phyloP scores from a whole-genome alignment of 192 early-diverging fungal species.

The Geranomyces variabilis region DNA sequence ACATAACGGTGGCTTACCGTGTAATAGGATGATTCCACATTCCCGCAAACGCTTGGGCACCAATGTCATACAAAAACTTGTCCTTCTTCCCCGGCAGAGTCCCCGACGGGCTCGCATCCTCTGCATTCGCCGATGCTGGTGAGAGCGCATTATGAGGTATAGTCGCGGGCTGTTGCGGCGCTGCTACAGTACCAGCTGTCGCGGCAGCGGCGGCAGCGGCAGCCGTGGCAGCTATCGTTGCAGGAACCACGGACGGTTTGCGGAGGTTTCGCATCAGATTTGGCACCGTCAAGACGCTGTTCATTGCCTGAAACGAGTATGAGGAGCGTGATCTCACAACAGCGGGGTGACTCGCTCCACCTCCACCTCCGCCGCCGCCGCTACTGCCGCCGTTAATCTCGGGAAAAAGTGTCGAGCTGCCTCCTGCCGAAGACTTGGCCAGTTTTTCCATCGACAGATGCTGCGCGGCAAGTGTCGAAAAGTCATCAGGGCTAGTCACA shows the following conservation, averaged over 20 bases:
- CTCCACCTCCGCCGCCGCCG: background rate
- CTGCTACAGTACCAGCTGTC: background rate
- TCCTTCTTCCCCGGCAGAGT: slow-evolving; percentile 17
- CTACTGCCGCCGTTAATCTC: background rate
- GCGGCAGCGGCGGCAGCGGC: background rate
- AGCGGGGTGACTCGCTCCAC: slow-evolving; percentile 5
- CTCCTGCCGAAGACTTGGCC: background rate
- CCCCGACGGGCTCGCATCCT: background rate
- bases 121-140: background rate
- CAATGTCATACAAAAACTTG: slow-evolving; percentile 39
- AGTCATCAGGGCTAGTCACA: background rate
- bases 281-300: slow-evolving; percentile 20
- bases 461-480: background rate
- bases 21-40: slow-evolving; percentile 56
- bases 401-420: background rate
- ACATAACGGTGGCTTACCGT: too few species aligned
- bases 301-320: slow-evolving; percentile 36
- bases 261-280: slow-evolving; percentile 27
- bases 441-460: background rate
- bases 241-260: slow-evolving; percentile 16
- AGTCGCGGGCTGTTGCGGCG: background rate
- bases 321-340: slow-evolving; percentile 42
- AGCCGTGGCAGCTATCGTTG: background rate
- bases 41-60: slow-evolving; percentile 43
- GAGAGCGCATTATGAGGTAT: background rate